Evolutionary conservation across 2,329 filamentous ascomycete genomes (phyloP).

Genomic region (Calonectria hongkongensis): DNA sequence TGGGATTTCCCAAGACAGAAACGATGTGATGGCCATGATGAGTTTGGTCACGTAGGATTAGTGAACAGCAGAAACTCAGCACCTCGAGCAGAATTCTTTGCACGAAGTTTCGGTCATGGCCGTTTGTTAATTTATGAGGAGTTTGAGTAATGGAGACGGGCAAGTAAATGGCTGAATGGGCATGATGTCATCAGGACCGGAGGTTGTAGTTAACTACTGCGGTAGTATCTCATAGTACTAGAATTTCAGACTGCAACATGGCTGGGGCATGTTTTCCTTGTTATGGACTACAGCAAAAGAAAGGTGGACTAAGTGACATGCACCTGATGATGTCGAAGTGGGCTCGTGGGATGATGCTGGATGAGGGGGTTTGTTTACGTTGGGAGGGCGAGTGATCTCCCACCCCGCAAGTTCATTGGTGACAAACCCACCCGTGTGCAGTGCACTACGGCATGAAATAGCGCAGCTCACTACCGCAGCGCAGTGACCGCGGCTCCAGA

Average conservation of each 20-base stretch:
- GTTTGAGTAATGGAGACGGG: not conserved
- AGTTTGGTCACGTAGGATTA: not conserved
- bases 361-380: conserved; percentile 36
- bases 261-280: not conserved
- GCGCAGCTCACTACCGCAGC: conserved; percentile 2
- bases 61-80: not conserved
- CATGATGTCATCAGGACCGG: conserved; percentile 13
- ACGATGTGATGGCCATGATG: not conserved
- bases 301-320: conserved; percentile 1
- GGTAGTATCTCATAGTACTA: not conserved
- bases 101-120: not conserved
- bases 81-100: not conserved
- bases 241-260: not conserved
- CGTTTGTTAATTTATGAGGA: not conserved
- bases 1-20: not conserved
- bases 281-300: not conserved
- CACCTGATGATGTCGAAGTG: not conserved
- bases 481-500: conserved; percentile 1
- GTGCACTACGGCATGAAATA: conserved; percentile 19
- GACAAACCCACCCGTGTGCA: not conserved
- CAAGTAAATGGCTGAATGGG: not conserved
- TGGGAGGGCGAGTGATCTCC: not conserved
- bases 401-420: conserved; percentile 28
- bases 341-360: not conserved
- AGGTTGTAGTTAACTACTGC: not conserved